Base-by-base conservation (phyloP, 768 basidiomycete species). In the Tylopilus rubrobrunneus region DNA sequence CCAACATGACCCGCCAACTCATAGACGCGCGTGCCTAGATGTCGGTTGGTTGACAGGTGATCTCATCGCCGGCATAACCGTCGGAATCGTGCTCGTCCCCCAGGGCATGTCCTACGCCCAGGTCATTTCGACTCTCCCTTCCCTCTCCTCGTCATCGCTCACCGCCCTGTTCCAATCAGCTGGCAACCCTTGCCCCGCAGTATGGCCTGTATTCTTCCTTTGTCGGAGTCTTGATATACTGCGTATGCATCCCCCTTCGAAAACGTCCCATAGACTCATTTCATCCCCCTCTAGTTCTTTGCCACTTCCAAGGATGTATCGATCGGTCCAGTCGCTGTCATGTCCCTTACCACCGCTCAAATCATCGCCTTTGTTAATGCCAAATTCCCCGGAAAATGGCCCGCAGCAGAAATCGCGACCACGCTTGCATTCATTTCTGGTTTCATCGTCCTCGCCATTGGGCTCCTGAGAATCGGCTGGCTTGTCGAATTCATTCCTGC, bases 241-340 rank as follows among this genome's bases (percentile, higher is more conserved):
- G 87, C 54, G 89, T 89, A 73, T 43, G 85, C 70, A 25, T 25
- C 25, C 9, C 45, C 14, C 36, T 42, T n/a, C 27, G 29, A 28
- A 7, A 1, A n/a, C 5, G 25, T 12, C 6, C 23, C 19, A 2
- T 17, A 0, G 2, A 5, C 19, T 45, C 12, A 60, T 17, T 5
- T n/a, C 14, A 8, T 29, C 33, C 31, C 36, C 41, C 42, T 36
- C 39, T 58, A 92, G 87, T 82, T 97, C 73, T 98, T 98, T 66
- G 96, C 94, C 23, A 98, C 97, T 0, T 92, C 92, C 28, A 98
- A 98, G 71, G 97, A 99, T 76, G 91, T 99, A 40, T 95, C 93
- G n/a, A 98, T 99, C 61, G 97, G 97, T 47, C 97, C 97, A 2
- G 96, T 98, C 61, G 96, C 97, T 8, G 96, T 99, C 67, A 97